Evolutionary conservation across 2,329 filamentous ascomycete genomes (phyloP), one percentile per base, ranked within the genome.

Genomic region (Aspergillus neoniger): DNA sequence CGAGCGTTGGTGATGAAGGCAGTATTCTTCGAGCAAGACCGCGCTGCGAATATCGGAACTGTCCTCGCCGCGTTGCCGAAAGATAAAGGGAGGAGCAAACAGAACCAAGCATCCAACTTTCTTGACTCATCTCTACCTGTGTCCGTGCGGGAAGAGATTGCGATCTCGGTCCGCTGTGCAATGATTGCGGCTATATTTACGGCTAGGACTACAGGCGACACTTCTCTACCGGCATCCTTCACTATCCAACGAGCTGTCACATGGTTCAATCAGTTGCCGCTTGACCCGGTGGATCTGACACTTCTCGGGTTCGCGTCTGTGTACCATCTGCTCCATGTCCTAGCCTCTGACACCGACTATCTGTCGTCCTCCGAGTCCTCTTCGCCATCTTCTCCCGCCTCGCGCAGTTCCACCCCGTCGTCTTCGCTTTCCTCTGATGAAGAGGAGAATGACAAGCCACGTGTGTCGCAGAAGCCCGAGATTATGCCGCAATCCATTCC

Each of bases 1-100:
- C 80, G 86, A 48, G 83, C 85, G 14, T 76, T 87, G 4, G 83
- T 84, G 12, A 83, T 85, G 63, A 84, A 84, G 68, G 83, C 86
- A 7, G 79, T 88, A 2, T 80, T 88, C 30, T 79, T 82, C n/a
- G 81, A 84, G 55, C 74, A 80, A 7, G 77, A 82, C 57, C 82
- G 84, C 36, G 75, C 82, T 15, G 65, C 74, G 23, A 82, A 83
- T 66, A 83, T 87, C 49, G 74, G 80, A 21, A 76, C 80, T 3
- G 84, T 85, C 3, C 78, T 86, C 44, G 76, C 82, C n/a, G 79
- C 83, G 2, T 72, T 87, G 7, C 84, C 83, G 1, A 72, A 75
- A 23, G 66, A 76, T 65, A 67, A 73, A 60, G 59, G 67, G 30
- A 70, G 72, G 56, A 69, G 63, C 47, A 68, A 69, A 55, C 67